Evolutionary conservation across 1,284 basidiomycete genomes (phyloP), one percentile per base, ranked within the genome.

Genomic region (Boletus albobrunnescens): DNA sequence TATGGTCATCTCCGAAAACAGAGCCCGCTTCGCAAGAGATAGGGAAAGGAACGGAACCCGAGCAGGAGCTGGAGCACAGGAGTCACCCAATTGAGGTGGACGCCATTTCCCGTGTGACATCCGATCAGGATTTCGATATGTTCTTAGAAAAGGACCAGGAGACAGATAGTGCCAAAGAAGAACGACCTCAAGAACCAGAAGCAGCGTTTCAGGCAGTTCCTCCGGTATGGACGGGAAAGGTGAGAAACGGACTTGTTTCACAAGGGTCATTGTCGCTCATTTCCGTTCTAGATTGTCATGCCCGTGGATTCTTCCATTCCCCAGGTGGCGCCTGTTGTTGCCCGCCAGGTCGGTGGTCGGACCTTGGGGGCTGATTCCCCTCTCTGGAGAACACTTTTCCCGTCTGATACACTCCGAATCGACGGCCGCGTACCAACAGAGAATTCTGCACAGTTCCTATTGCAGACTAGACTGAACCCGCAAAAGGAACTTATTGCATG

Each of bases 51-150:
- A 45, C 55, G 10, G 53, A 64, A 33, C 55, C 58, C 13, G 52
- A 58, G 36, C 27, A 33, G 0, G 47, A 56, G 8, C 55, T 42
- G 24, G 57, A 57, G 17, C 51, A 54, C 14, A 58, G 50, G 37
- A 70, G 71, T 17, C 64, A 64, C 16, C 73, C 73, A 39, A 73
- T 77, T 60, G 76, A 76, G 36, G 61, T 71, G 26, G 71, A 75
- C 6, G 44, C 69, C 28, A 54, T 58, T n/a, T 64, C 66, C 14
- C 64, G 65, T 32, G 78, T 73, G 49, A 75, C 81, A 6, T 78
- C 83, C 39, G 85, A 89, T 64, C 75, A 79, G 50, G 88, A 88
- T 62, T 89, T 91, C 58, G 88, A 90, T 54, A 87, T 89, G 81
- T 85, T 91, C 59, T 64, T 91, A 37, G 79, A 84, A 51, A 79